Evolutionary conservation across 306 rosid genomes (phyloP).

Genomic region (Psophocarpus tetragonolobus): DNA sequence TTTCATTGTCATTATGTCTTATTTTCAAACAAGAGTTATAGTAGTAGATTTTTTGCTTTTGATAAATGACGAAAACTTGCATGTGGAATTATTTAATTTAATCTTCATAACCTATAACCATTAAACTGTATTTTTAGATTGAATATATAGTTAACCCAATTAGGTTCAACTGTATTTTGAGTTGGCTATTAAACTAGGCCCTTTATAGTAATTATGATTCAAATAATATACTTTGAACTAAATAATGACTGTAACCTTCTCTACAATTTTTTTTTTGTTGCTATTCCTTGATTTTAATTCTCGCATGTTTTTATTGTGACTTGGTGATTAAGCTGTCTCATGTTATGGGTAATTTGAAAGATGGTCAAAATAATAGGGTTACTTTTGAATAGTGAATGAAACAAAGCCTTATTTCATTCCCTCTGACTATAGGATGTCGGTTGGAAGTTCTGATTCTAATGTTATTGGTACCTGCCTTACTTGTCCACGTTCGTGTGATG

Average conservation of each 20-base stretch:
- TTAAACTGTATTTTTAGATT: neutral
- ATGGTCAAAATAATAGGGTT: conserved; percentile 18
- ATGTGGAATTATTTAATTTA: conserved; percentile 9
- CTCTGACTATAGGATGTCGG: conserved; percentile 69
- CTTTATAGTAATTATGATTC: conserved; percentile 10
- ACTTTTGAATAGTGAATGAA: conserved; percentile 25
- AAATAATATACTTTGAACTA: conserved; percentile 1
- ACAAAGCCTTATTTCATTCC: conserved; percentile 16
- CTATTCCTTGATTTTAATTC: neutral
- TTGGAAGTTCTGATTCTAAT: conserved; percentile 75
- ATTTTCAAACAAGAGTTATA: neutral
- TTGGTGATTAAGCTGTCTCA: neutral
- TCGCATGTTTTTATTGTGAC: neutral
- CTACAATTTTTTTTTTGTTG: neutral
- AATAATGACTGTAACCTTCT: neutral
- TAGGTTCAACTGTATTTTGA: conserved; percentile 9
- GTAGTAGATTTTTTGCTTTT: neutral
- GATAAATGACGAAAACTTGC: neutral
- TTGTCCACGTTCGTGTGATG: conserved; percentile 70
- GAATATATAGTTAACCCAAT: neutral
- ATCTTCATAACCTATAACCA: neutral
- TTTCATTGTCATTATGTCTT: neutral
- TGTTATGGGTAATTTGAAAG: neutral
- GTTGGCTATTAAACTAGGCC: conserved; percentile 2
- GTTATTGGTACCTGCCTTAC: conserved; percentile 69